These are phyloP conservation scores for Effrenium voratum DNA, from an alignment of 73 alveolate genomes.

Conservation along the genomic window DNA sequence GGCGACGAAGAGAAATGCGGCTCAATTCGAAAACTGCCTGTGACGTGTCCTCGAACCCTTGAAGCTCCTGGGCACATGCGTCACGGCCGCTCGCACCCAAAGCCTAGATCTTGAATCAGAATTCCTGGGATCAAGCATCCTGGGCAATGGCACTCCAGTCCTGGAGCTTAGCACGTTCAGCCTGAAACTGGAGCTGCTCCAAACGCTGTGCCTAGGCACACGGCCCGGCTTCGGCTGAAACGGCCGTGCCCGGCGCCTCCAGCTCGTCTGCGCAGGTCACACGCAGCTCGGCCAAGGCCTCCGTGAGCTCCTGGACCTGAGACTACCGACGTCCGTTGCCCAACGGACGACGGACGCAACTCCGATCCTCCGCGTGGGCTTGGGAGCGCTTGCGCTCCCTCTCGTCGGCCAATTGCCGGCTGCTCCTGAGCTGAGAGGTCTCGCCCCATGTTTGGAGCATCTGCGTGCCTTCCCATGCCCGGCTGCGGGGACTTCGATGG, in stretches of 20 bases:
- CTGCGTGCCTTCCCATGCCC: too few relatives aligned
- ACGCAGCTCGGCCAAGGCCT: constrained; percentile 74
- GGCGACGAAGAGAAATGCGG: too few relatives aligned
- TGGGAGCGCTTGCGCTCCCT: constrained; percentile 78
- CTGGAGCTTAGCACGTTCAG: constrained; percentile 11
- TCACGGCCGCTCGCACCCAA: too few relatives aligned
- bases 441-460: too few relatives aligned
- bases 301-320: constrained; percentile 58
- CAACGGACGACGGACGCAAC: neutral
- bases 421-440: neutral
- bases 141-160: too few relatives aligned
- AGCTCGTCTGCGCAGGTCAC: constrained; percentile 70
- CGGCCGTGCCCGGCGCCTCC: neutral
- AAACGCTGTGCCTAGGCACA: constrained; percentile 42
- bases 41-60: too few relatives aligned
- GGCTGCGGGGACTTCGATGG: too few relatives aligned
- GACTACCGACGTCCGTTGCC: neutral
- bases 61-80: too few relatives aligned
- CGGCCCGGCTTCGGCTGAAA: neutral
- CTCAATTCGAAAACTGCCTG: too few relatives aligned
- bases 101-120: too few relatives aligned
- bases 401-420: constrained; percentile 72
- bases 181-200: constrained; percentile 19
- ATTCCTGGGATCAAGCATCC: too few relatives aligned
- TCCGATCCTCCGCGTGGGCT: constrained; percentile 36